Conservation (phyloP, 1,139 yeast species). For the Pneumocystis murina region DNA sequence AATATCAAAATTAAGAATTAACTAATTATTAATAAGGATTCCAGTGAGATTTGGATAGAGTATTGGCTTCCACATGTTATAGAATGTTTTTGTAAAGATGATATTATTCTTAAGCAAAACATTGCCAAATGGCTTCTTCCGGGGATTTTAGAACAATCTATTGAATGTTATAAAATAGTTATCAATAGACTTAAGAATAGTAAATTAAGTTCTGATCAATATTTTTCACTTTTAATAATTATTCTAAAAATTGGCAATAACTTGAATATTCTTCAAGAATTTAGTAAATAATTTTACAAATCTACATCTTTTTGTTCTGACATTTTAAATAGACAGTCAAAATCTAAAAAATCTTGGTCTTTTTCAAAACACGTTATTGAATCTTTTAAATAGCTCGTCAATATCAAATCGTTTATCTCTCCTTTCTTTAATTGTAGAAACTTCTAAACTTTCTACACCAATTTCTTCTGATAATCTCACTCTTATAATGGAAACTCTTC, state of each 20-base stretch:
- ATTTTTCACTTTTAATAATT: background rate
- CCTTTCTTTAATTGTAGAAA: slow-evolving; percentile 2
- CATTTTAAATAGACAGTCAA: background rate
- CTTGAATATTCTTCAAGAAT: background rate
- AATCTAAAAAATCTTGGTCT: background rate
- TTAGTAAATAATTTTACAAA: background rate
- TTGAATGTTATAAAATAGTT: background rate
- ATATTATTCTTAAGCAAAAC: background rate
- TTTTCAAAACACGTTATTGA: background rate
- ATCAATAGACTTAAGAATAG: background rate
- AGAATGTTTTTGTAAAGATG: background rate
- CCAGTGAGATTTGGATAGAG: background rate
- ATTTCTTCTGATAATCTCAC: background rate
- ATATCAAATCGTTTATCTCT: slow-evolving; percentile 4
- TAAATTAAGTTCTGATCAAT: background rate
- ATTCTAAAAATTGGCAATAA: background rate
- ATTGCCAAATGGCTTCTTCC: background rate
- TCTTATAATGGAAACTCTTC: slow-evolving; percentile 1
- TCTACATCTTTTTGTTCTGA: background rate
- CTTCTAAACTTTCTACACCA: slow-evolving; percentile 4
- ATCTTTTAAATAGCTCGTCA: slow-evolving; percentile 2
- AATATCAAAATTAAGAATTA: background rate
- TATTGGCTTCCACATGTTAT: background rate
- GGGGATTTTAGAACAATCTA: background rate
- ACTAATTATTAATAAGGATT: background rate